Conservation (phyloP, 495 filamentous ascomycete genomes). For the Aspergillus bridgeri region DNA sequence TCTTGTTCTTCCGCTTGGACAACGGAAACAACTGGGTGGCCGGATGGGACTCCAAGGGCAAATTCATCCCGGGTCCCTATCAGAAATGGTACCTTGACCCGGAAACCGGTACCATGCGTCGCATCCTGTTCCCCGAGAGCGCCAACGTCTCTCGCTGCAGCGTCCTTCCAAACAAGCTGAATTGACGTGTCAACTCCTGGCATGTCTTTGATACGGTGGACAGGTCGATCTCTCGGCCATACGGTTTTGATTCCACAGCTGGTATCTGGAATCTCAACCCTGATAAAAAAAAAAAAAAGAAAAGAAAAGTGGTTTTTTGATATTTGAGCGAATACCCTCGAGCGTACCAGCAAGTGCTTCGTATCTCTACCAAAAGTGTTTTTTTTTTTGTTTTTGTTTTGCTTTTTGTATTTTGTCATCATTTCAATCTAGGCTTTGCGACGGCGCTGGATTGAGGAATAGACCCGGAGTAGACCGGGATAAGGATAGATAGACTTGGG, state of each 20-base stretch:
- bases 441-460: not conserved
- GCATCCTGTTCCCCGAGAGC: slow-evolving; percentile 36
- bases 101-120: slow-evolving; percentile 39
- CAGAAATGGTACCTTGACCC: slow-evolving; percentile 43
- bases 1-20: slow-evolving; percentile 44
- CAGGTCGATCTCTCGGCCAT: not conserved
- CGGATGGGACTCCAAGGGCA: slow-evolving; percentile 42
- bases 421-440: not conserved
- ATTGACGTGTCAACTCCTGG: not conserved
- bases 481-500: not conserved
- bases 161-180: slow-evolving; percentile 33
- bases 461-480: too few relatives aligned
- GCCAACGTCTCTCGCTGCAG: slow-evolving; percentile 41
- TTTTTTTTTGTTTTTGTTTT: slow-evolving; percentile 4
- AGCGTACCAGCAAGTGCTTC: slow-evolving; percentile 5
- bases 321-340: not conserved
- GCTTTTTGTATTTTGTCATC: slow-evolving; percentile 1
- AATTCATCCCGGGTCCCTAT: slow-evolving; percentile 45
- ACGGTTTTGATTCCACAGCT: slow-evolving; percentile 10
- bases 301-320: not conserved
- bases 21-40: slow-evolving; percentile 43
- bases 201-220: not conserved
- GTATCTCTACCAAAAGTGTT: not conserved
- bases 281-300: too few relatives aligned
- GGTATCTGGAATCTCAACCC: slow-evolving; percentile 7